Evolutionary conservation across 2,329 filamentous ascomycete species (phyloP).

Genomic region (Metarhizium humberi): DNA sequence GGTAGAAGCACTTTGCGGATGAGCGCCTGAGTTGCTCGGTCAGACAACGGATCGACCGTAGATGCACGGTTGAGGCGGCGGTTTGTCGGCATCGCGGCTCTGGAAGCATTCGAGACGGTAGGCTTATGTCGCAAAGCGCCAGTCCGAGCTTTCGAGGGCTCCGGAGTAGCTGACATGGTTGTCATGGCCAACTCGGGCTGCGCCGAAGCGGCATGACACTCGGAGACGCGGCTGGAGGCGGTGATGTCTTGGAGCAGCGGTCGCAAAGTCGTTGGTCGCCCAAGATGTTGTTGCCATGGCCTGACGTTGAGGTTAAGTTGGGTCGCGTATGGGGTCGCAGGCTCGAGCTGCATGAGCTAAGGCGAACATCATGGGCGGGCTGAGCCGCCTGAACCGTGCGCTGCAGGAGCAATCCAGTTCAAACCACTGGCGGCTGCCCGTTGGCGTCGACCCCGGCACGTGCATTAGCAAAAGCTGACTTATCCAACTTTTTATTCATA

Average conservation of each 20-base stretch:
- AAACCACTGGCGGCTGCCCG: not conserved
- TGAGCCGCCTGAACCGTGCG: conserved; percentile 20
- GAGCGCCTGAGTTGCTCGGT: conserved; percentile 69
- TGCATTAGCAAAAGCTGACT: not conserved
- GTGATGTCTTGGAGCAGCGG: no score
- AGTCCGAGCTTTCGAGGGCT: conserved; percentile 1
- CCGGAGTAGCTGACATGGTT: not conserved
- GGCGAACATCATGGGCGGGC: conserved; percentile 5
- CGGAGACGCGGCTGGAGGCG: not conserved
- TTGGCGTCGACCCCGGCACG: not conserved
- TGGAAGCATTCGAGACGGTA: conserved; percentile 5
- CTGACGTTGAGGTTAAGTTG: conserved; percentile 11
- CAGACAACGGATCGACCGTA: conserved; percentile 50
- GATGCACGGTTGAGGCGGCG: conserved; percentile 24
- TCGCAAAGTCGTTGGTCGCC: not conserved
- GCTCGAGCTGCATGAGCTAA: conserved; percentile 6
- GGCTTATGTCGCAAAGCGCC: conserved; percentile 6
- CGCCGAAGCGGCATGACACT: not conserved
- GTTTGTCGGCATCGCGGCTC: conserved; percentile 14
- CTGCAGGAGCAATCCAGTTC: conserved; percentile 4
- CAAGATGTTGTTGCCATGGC: not conserved
- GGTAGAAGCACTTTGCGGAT: conserved; percentile 78
- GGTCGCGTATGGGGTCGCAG: conserved; percentile 9
- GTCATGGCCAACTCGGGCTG: conserved; percentile 17
- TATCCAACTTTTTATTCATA: no score